A percentile compares a stretch with the other conserved stretches of the same genome.
These are phyloP conservation scores for Phytophthora sp. DNA, from an alignment of 352 stramenopile species.

Conservation along the genomic window DNA sequence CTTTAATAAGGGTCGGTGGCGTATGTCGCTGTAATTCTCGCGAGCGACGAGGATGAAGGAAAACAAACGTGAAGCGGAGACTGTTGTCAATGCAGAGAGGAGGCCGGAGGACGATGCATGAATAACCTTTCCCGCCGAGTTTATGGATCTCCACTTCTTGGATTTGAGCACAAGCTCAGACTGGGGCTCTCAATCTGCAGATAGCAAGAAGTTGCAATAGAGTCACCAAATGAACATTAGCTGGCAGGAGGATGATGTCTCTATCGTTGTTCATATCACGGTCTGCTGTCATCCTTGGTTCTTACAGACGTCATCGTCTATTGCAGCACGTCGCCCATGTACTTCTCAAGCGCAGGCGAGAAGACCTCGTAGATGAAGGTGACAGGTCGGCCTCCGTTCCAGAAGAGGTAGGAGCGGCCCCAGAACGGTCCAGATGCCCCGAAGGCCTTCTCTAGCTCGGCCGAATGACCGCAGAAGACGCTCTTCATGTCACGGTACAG, in stretches of 20 bases:
- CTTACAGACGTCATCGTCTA: slow-evolving; percentile 11
- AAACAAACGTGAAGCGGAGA: slow-evolving; percentile 22
- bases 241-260: slow-evolving; percentile 16
- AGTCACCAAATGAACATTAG: slow-evolving; percentile 35
- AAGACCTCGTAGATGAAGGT: slow-evolving; percentile 92
- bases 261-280: slow-evolving; percentile 19
- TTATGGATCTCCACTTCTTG: background rate
- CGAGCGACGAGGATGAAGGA: slow-evolving; percentile 9
- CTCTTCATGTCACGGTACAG: slow-evolving; percentile 88
- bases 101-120: slow-evolving; percentile 14
- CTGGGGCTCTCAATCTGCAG: slow-evolving; percentile 9
- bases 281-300: background rate
- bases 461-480: slow-evolving; percentile 71
- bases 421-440: slow-evolving; percentile 75
- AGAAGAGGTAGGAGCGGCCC: slow-evolving; percentile 88
- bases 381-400: slow-evolving; percentile 74
- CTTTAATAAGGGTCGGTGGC: slow-evolving; percentile 84
- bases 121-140: slow-evolving; percentile 1
- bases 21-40: slow-evolving; percentile 75
- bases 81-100: slow-evolving; percentile 10
- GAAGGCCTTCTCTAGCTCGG: slow-evolving; percentile 67
- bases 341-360: slow-evolving; percentile 74
- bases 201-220: slow-evolving; percentile 35
- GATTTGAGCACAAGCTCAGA: background rate
- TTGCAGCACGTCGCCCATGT: slow-evolving; percentile 76